Evolutionary conservation across 306 rosid species (phyloP), one percentile per base, ranked within the genome.

Genomic region (Pterocarpus macrocarpus): DNA sequence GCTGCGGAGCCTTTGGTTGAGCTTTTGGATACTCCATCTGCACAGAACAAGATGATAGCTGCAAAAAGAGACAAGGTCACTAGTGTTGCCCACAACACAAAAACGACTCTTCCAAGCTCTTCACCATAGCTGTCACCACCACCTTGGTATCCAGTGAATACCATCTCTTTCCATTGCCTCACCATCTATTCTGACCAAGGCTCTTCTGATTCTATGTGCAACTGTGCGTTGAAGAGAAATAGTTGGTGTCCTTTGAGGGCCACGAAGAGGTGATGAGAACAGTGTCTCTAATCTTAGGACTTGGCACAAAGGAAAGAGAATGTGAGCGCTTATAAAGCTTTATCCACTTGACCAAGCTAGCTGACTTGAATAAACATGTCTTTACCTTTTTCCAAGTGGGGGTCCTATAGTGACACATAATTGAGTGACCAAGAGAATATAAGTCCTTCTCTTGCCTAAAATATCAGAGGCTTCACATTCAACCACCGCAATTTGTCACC

Each of bases 1-100:
- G 79, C 36, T 3, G 84, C 36, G 4, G 95, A 76, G 79, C 71
- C 66, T 73, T 78, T 90, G 38, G 33, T 47, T 5, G 85, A n/a
- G 41, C 79, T 82, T 49, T 86, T 88, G 67, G 97, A 35, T 3
- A 82, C 80, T 50, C 93, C 91, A 65, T 90, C 97, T 62, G 96
- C 86, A 73, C 97, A 92, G 71, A 86, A 80, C 85, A 94, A 87
- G 49, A 94, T 75, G 61, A 84, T 52, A 3, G 88, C 87, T 2
- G 90, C 70, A 65, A 94, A 57, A 41, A 94, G 71, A 16, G 79
- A 81, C 0, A 89, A 61, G 5, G 75, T 85, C 13, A 87, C 52
- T 33, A 91, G 59, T 41, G 81, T 86, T 65, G 79, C 87, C 79
- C 86, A 90, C 17, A 94, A 49, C 66, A 82, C 61, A 45, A 82